Conservation (phyloP, 2,329 filamentous ascomycete genomes). For the Neopestalotiopsis rosae region DNA sequence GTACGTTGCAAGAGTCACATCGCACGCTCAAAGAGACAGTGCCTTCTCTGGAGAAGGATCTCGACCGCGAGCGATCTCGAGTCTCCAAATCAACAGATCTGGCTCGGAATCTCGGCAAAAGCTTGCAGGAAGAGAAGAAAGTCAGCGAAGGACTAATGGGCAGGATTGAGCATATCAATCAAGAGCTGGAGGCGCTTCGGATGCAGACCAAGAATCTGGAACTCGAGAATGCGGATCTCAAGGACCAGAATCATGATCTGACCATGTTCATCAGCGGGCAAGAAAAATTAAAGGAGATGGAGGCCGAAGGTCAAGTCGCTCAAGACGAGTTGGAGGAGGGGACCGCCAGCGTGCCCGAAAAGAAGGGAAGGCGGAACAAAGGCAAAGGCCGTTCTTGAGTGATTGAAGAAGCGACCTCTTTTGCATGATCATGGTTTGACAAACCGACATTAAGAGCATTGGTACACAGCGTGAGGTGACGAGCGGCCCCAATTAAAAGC, state of each 20-base stretch:
- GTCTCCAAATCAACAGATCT: slow-evolving; percentile 76
- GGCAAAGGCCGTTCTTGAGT: slow-evolving; percentile 48
- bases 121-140: slow-evolving; percentile 85
- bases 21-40: slow-evolving; percentile 62
- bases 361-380: slow-evolving; percentile 45
- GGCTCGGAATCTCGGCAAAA: slow-evolving; percentile 75
- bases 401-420: neutral
- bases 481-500: too few relatives aligned
- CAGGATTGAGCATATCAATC: slow-evolving; percentile 77
- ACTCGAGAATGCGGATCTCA: slow-evolving; percentile 72
- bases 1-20: slow-evolving; percentile 59
- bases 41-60: slow-evolving; percentile 73
- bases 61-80: slow-evolving; percentile 70
- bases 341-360: slow-evolving; percentile 67
- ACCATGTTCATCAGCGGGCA: slow-evolving; percentile 86
- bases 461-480: too few relatives aligned
- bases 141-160: slow-evolving; percentile 82
- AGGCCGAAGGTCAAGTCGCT: slow-evolving; percentile 61
- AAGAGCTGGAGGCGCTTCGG: slow-evolving; percentile 62
- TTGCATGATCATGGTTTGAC: too few relatives aligned
- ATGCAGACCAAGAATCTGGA: slow-evolving; percentile 63
- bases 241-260: slow-evolving; percentile 86
- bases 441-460: too few relatives aligned
- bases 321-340: slow-evolving; percentile 79
- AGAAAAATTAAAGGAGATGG: slow-evolving; percentile 77